Evolutionary conservation across 1,139 yeast species (phyloP).

Genomic region (Blastobotrys aristatus): DNA sequence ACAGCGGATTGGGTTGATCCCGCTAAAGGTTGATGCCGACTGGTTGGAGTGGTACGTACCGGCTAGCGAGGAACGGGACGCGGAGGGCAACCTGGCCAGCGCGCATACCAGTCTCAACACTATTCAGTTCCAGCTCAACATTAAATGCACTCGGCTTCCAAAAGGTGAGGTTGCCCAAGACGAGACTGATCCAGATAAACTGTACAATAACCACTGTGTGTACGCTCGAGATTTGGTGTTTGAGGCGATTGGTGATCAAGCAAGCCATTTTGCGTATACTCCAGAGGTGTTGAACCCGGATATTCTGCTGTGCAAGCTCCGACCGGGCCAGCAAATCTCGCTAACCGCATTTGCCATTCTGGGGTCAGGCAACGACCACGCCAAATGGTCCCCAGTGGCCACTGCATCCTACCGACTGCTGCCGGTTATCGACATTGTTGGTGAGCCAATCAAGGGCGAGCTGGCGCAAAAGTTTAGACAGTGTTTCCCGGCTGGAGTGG

Average conservation of each 20-base stretch:
- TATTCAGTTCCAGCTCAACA: conserved; percentile 73
- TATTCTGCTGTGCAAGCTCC: conserved; percentile 79
- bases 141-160: conserved; percentile 59
- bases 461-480: conserved; percentile 74
- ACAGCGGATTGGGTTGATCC: conserved; percentile 88
- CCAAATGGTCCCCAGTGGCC: conserved; percentile 94
- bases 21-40: conserved; percentile 91
- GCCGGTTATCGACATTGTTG: conserved; percentile 78
- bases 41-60: conserved; percentile 50
- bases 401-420: conserved; percentile 95
- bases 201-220: conserved; percentile 77
- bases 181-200: conserved; percentile 74
- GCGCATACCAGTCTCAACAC: conserved; percentile 77
- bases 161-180: conserved; percentile 80
- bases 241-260: conserved; percentile 90
- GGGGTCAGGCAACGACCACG: conserved; percentile 93
- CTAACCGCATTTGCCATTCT: conserved; percentile 85
- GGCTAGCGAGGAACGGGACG: conserved; percentile 41
- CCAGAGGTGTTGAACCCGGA: conserved; percentile 51
- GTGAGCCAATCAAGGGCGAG: conserved; percentile 67
- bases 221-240: conserved; percentile 86
- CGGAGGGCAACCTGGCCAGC: conserved; percentile 13
- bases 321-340: conserved; percentile 96
- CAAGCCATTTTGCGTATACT: conserved; percentile 67
- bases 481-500: conserved; percentile 92